Evolutionary conservation across 2,329 filamentous ascomycete species (phyloP).

Genomic region (Emergomyces orientalis): DNA sequence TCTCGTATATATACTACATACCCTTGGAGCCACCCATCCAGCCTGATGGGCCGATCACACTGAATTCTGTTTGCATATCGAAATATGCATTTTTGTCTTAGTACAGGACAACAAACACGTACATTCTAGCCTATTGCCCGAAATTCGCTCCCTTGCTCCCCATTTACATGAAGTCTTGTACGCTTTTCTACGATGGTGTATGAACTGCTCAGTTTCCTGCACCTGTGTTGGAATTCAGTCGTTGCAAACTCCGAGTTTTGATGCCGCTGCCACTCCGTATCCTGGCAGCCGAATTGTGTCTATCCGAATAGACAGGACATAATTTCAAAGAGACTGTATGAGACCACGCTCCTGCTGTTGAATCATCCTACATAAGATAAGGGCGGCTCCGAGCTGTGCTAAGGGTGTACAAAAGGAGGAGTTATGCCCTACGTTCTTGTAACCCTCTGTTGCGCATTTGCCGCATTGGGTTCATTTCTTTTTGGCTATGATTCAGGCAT

Average conservation of each 20-base stretch:
- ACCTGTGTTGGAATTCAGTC: too few relatives aligned
- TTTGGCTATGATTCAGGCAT: constrained; percentile 41
- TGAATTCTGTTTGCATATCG: background rate
- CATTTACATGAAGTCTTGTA: too few relatives aligned
- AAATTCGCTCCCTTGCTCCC: background rate
- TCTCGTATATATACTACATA: too few relatives aligned
- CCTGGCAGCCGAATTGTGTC: too few relatives aligned
- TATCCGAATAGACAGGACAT: too few relatives aligned
- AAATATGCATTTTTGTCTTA: background rate
- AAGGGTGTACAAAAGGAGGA: background rate
- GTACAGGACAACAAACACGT: background rate
- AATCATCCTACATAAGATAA: background rate
- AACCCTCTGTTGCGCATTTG: constrained; percentile 34
- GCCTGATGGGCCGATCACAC: background rate
- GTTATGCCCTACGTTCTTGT: constrained; percentile 25
- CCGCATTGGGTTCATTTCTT: constrained; percentile 40
- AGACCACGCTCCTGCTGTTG: too few relatives aligned
- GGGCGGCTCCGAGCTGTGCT: background rate
- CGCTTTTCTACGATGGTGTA: too few relatives aligned
- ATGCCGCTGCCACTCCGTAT: too few relatives aligned
- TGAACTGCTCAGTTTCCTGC: too few relatives aligned
- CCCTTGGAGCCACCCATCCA: too few relatives aligned
- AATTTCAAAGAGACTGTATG: too few relatives aligned
- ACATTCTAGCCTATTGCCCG: background rate
- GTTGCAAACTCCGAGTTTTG: too few relatives aligned